Conservation (phyloP, 768 basidiomycete genomes). For the Coprinopsis sp. region DNA sequence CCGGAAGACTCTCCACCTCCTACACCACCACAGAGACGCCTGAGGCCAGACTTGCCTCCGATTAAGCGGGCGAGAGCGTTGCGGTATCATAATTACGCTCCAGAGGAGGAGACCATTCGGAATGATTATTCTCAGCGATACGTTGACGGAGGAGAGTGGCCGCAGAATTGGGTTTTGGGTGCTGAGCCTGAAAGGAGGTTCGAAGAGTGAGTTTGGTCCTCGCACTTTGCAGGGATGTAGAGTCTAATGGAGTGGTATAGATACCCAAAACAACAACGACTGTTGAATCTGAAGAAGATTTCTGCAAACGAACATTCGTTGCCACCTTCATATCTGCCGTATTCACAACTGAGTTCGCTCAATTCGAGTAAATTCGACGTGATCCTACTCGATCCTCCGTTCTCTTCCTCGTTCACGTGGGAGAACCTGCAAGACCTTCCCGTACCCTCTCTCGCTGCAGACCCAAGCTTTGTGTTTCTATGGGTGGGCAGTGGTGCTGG, state of each 20-base stretch:
- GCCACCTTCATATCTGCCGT: slow-evolving; percentile 68
- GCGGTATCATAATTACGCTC: slow-evolving; percentile 77
- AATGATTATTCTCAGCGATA: slow-evolving; percentile 93
- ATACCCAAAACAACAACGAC: slow-evolving; percentile 89
- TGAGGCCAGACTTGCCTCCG: slow-evolving; percentile 45
- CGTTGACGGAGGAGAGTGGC: slow-evolving; percentile 88
- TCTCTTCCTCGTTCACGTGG: slow-evolving; percentile 84
- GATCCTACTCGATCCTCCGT: slow-evolving; percentile 88
- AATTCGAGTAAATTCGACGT: slow-evolving; percentile 80
- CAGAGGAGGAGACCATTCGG: slow-evolving; percentile 93
- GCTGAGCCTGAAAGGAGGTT: slow-evolving; percentile 86
- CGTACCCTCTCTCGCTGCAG: slow-evolving; percentile 76
- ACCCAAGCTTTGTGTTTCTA: slow-evolving; percentile 90
- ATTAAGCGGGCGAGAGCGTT: slow-evolving; percentile 68
- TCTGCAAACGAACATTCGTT: slow-evolving; percentile 67
- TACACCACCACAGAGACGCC: slow-evolving; percentile 35
- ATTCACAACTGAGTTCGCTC: slow-evolving; percentile 50
- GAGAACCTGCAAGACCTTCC: slow-evolving; percentile 78
- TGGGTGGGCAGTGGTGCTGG: slow-evolving; percentile 94
- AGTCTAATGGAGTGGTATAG: slow-evolving; percentile 35
- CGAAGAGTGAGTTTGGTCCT: slow-evolving; percentile 71
- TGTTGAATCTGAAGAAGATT: slow-evolving; percentile 78
- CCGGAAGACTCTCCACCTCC: slow-evolving; percentile 39
- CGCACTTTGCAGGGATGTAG: neutral
- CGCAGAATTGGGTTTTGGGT: slow-evolving; percentile 89